Conservation (phyloP, 768 basidiomycete species). For the Lactarius vividus region DNA sequence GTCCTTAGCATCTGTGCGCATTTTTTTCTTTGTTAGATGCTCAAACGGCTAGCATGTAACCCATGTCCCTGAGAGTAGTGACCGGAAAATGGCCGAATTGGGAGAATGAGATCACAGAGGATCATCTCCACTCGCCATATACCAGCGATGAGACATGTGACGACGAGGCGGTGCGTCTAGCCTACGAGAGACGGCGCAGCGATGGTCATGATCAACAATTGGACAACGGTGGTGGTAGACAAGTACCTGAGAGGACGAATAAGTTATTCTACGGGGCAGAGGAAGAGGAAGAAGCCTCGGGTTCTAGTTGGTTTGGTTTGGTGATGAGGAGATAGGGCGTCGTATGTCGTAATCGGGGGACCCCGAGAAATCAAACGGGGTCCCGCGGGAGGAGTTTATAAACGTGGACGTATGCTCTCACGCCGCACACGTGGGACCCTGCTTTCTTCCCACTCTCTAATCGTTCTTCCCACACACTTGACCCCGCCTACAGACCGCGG, state of each 20-base stretch:
- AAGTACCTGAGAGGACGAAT: conserved; percentile 27
- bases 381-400: conserved; percentile 33
- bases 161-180: conserved; percentile 26
- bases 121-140: conserved; percentile 24
- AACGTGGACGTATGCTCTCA: conserved; percentile 31
- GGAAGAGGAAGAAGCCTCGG: conserved; percentile 23
- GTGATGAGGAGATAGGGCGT: conserved; percentile 11
- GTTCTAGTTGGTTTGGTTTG: conserved; percentile 19
- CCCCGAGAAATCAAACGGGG: conserved; percentile 31
- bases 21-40: conserved; percentile 4
- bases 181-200: conserved; percentile 19
- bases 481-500: conserved; percentile 35
- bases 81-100: conserved; percentile 16
- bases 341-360: conserved; percentile 27
- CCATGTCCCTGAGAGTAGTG: conserved; percentile 23
- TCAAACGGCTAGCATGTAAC: conserved; percentile 2
- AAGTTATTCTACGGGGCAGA: conserved; percentile 24
- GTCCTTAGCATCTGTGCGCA: conserved; percentile 44
- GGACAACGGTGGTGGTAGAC: neutral
- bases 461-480: conserved; percentile 47
- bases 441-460: conserved; percentile 47
- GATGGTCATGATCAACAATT: neutral
- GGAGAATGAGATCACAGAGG: conserved; percentile 10
- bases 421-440: conserved; percentile 33
- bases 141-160: conserved; percentile 25